Percentiles rank a stretch among this genome's conserved stretches.
These are phyloP conservation scores for Telfairia occidentalis DNA, from an alignment of 331 rosid genomes.

Conservation along the genomic window DNA sequence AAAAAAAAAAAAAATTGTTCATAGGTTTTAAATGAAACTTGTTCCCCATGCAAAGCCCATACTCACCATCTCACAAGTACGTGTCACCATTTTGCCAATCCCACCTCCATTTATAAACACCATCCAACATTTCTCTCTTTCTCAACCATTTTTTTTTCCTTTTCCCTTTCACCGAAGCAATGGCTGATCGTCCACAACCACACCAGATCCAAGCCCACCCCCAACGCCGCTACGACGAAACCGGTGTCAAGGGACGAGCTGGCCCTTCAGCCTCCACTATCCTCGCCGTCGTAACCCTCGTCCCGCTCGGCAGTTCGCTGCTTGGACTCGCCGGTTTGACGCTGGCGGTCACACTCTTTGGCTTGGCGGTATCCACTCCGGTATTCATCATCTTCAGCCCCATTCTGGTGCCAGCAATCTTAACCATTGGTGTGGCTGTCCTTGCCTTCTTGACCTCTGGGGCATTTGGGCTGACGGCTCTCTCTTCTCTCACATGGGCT, in stretches of 20 bases:
- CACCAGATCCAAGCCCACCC: constrained; percentile 58
- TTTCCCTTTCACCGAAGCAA: background rate
- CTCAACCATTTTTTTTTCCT: background rate
- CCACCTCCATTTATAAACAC: constrained; percentile 25
- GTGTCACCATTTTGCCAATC: constrained; percentile 38
- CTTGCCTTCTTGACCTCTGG: constrained; percentile 38
- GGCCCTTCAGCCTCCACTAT: constrained; percentile 40
- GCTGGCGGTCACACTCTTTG: constrained; percentile 38
- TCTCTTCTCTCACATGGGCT: constrained; percentile 59
- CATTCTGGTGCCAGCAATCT: constrained; percentile 50
- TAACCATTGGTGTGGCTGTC: constrained; percentile 39
- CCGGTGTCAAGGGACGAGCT: constrained; percentile 3
- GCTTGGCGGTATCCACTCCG: constrained; percentile 39
- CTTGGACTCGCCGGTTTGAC: constrained; percentile 41
- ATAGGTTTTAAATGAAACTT: constrained; percentile 37
- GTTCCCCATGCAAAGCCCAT: constrained; percentile 64
- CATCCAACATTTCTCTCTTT: background rate
- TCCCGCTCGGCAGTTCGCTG: constrained; percentile 47
- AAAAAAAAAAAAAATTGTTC: background rate
- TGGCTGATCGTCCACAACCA: constrained; percentile 50
- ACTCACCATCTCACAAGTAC: constrained; percentile 45
- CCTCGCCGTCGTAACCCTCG: constrained; percentile 27
- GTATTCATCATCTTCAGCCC: constrained; percentile 70
- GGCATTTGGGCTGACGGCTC: constrained; percentile 47
- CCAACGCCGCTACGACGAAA: constrained; percentile 26